phyloP scores from a whole-genome alignment of 257 asterid species.

The Rauvolfia tetraphylla region DNA sequence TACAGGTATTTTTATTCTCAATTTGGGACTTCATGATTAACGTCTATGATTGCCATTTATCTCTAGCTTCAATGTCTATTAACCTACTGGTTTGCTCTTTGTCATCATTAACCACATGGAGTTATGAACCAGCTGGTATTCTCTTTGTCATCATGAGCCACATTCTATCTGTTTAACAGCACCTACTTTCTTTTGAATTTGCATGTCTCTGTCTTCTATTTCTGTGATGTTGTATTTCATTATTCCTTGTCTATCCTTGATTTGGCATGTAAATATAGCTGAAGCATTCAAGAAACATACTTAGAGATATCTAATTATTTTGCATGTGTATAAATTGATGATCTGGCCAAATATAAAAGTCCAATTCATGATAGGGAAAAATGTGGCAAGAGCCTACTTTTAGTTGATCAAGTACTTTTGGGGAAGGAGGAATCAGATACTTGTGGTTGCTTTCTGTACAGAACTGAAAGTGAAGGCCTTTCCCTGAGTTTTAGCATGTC shows the following conservation, averaged over 20 bases:
- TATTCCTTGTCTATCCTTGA: background rate
- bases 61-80: background rate
- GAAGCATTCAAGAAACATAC: background rate
- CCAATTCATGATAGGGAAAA: background rate
- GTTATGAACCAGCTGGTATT: background rate
- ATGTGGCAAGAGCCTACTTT: background rate
- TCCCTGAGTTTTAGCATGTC: background rate
- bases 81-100: constrained; percentile 4
- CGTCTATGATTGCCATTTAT: background rate
- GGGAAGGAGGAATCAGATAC: background rate
- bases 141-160: constrained; percentile 1
- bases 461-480: background rate
- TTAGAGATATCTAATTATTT: background rate
- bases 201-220: background rate
- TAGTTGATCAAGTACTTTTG: background rate
- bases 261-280: background rate
- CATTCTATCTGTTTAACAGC: background rate
- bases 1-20: constrained; percentile 36
- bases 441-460: background rate
- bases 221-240: background rate
- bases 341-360: background rate
- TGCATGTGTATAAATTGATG: background rate
- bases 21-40: background rate
- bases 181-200: background rate
- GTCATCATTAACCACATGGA: background rate